These are phyloP conservation scores for Cladosporium sp. DNA, from an alignment of 2,329 filamentous ascomycete species.

Conservation along the genomic window DNA sequence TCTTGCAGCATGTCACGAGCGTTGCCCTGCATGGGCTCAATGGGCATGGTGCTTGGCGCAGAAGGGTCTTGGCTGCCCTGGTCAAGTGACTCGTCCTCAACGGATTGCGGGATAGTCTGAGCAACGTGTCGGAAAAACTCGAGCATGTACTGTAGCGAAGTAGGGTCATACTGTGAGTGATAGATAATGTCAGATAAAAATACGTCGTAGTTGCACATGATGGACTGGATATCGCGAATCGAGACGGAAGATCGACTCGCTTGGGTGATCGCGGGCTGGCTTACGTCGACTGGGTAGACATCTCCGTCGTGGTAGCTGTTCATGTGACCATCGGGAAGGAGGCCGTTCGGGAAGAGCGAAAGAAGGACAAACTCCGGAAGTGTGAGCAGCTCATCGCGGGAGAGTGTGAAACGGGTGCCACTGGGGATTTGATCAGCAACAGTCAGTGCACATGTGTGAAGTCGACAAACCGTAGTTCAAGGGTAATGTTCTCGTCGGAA, in stretches of 20 bases:
- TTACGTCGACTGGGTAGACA: slow-evolving; percentile 94
- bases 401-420: slow-evolving; percentile 89
- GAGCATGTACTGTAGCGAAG: slow-evolving; percentile 97
- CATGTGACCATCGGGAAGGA: slow-evolving; percentile 95
- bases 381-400: slow-evolving; percentile 90
- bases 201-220: slow-evolving; percentile 48
- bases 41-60: slow-evolving; percentile 65
- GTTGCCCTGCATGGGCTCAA: slow-evolving; percentile 65
- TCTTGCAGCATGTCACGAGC: slow-evolving; percentile 79
- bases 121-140: slow-evolving; percentile 97
- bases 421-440: slow-evolving; percentile 51
- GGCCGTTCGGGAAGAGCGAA: slow-evolving; percentile 97
- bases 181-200: slow-evolving; percentile 59
- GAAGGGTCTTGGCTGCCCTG: slow-evolving; percentile 45
- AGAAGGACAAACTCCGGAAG: slow-evolving; percentile 95
- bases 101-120: slow-evolving; percentile 86
- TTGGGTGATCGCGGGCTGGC: slow-evolving; percentile 43
- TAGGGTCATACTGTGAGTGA: slow-evolving; percentile 82
- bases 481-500: slow-evolving; percentile 89
- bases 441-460: slow-evolving; percentile 2
- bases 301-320: slow-evolving; percentile 90
- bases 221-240: slow-evolving; percentile 39
- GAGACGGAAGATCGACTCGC: slow-evolving; percentile 33
- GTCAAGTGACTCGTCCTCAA: slow-evolving; percentile 40
- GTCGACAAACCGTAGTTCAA: slow-evolving; percentile 78